Base-by-base conservation (phyloP, 768 basidiomycete species). In the Trametes cinnabarina region DNA sequence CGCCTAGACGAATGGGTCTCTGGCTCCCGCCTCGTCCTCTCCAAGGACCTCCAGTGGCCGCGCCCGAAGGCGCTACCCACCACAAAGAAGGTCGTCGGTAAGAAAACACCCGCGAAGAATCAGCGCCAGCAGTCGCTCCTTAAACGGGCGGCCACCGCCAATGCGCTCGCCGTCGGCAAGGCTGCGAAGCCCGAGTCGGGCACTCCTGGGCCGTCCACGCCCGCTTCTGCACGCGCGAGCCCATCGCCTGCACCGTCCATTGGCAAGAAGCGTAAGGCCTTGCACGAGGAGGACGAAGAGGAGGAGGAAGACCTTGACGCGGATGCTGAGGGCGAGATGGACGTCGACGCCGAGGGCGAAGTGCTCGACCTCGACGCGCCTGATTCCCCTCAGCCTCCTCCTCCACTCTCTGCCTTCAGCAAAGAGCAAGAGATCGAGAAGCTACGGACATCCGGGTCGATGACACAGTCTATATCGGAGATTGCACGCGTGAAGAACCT, bases 361-460 rank as follows among this genome's bases (percentile, higher is more conserved):
- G 82, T 83, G 50, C 84, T 88, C 65, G 86, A 92, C 67, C 69
- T 87, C 44, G 80, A 76, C 65, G 73, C 82, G 61, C 71, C 81
- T 58, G 72, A 74, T 14, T 78, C 82, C 43, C 77, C 79, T 20
- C 77, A 77, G 55, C 75, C 76, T 12, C 79, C 82, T 0, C 81
- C 78, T 10, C 82, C 85, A 3, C 69, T 79, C 23, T 74, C 84
- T 40, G 68, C 84, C 19, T 95, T 95, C 79, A 95, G 93, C 72
- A 99, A 99, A 74, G 92, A 97, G 73, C 90, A 96, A 74, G 97
- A 99, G 73, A 98, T 98, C 67, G 96, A 98, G 77, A 98, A 98
- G 73, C 83, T 98, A 15, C 90, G 97, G 20, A 96, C 94, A 17
- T 93, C 93, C 11, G 97, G 97, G 11, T 98, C 94, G 28, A 98